These are phyloP conservation scores for Tricholoma matsutake DNA, from an alignment of 768 basidiomycete genomes.

Conservation along the genomic window DNA sequence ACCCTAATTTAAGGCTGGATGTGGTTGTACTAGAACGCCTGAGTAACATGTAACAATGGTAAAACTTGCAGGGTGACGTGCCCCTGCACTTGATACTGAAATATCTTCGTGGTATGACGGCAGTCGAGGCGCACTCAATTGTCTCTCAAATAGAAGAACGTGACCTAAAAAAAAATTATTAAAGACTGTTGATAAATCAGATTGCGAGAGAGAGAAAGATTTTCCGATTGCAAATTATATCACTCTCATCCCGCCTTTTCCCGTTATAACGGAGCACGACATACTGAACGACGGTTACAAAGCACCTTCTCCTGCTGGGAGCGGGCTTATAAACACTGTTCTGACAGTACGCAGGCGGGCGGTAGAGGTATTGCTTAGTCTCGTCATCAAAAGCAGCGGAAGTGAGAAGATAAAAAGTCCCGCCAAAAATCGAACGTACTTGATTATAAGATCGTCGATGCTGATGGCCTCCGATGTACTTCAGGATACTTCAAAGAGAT, in stretches of 20 bases:
- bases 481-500: no score
- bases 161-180: neutral
- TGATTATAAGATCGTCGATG: neutral
- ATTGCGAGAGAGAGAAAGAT: neutral
- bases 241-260: neutral
- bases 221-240: slow-evolving; percentile 1
- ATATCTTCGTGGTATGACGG: no score
- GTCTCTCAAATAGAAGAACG: neutral
- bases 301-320: neutral
- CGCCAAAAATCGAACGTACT: neutral
- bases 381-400: neutral
- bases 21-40: no score
- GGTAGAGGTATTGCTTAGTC: neutral
- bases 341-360: neutral
- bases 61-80: no score
- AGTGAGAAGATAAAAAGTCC: neutral
- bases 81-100: no score
- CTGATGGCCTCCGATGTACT: neutral
- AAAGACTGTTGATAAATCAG: neutral
- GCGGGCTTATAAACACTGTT: neutral
- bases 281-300: neutral
- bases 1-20: no score
- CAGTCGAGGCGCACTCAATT: no score
- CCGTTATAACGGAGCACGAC: neutral
- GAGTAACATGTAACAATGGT: no score